Evolutionary conservation across 2,329 filamentous ascomycete species (phyloP), one percentile per base, ranked within the genome.

Genomic region (Penicillium sp.): DNA sequence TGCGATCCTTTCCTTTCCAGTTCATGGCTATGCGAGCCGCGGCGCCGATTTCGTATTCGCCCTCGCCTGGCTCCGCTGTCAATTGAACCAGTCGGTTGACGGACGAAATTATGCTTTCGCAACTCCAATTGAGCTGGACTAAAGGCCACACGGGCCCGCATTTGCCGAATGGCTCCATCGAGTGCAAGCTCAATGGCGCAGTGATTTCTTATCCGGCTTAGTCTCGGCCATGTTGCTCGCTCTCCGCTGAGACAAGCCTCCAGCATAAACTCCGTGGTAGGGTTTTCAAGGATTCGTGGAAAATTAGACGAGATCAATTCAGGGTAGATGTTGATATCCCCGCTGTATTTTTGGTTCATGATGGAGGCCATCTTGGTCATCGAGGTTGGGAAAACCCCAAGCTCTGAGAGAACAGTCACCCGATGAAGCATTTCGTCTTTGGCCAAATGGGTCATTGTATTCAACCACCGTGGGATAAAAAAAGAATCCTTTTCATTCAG

Each of bases 261-360:
- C 4, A 82, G 62, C 85, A 96, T 94, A 59, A 94, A 96, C 3
- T 89, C 85, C 0, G 79, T 69, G 0, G 84, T 88, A 1, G 90
- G 90, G 41, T 96, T 96, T 46, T 76, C 82, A 30, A 96, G 70
- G 16, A 95, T 80, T 6, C 77, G 75, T 1, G 84, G 82, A 14
- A 93, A 76, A 45, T 93, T 82, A 6, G 79, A 73, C 35, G 84
- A 79, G 3, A 76, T 76, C 41, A 94, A 82, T 37, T 87, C 79
- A 0, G 89, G 89, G 20, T 94, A 73, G 37, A 96, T 95, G 30
- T 88, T 96, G 58, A 96, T 95, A 62, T 96, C 89, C 5, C 90
- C 90, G 2, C 85, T 89, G 56, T 96, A 96, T 47, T 84, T 86
- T 56, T 96, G 90, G 47, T 81, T 89, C 33, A 96, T 72, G 11